phyloP scores from a whole-genome alignment of 495 filamentous ascomycete species.

The Xylaria acuta region DNA sequence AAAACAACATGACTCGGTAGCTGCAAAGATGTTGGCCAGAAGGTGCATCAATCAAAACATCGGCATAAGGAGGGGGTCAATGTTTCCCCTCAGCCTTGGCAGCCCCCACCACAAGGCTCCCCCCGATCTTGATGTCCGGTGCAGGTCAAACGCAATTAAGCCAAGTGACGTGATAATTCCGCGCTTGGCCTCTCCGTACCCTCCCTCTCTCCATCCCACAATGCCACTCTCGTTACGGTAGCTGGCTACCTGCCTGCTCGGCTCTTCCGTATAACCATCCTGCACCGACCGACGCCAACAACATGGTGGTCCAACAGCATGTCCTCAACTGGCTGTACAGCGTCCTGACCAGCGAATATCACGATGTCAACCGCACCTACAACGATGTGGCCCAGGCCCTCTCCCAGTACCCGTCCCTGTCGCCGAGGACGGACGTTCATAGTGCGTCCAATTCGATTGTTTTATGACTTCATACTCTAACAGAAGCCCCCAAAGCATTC shows the following conservation, averaged over 20 bases:
- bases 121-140: background rate
- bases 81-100: conserved; percentile 32
- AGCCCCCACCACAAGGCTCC: conserved; percentile 29
- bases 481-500: conserved; percentile 64
- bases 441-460: conserved; percentile 62
- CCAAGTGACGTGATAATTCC: conserved; percentile 12
- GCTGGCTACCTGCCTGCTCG: conserved; percentile 18
- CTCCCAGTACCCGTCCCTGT: conserved; percentile 80
- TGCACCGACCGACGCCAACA: conserved; percentile 39
- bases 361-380: conserved; percentile 89
- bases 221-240: conserved; percentile 20
- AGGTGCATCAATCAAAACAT: conserved; percentile 3
- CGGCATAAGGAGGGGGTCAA: background rate
- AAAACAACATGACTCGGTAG: background rate
- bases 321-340: conserved; percentile 95
- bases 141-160: background rate
- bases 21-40: background rate
- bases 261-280: background rate
- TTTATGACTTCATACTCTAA: conserved; percentile 16
- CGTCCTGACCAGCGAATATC: conserved; percentile 87
- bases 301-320: conserved; percentile 83
- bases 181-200: background rate
- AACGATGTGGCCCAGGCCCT: conserved; percentile 86
- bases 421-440: conserved; percentile 94
- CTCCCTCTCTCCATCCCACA: background rate